phyloP scores from a whole-genome alignment of 352 stramenopile species.

The Pythium pyrilobum region DNA sequence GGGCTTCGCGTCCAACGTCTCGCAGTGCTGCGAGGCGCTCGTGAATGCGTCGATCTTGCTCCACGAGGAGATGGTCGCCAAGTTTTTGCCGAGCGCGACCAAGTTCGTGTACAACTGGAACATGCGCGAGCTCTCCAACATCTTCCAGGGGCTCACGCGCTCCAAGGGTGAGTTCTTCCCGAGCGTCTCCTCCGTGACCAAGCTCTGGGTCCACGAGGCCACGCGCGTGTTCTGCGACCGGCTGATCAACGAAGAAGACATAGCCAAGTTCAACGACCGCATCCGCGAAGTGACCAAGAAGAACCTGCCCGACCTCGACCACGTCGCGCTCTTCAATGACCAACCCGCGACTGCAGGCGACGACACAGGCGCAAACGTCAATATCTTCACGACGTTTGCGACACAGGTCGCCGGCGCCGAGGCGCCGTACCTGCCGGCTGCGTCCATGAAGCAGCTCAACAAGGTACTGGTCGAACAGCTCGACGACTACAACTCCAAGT shows the following conservation, averaged over 20 bases:
- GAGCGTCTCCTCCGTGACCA: constrained; percentile 75
- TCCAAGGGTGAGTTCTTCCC: constrained; percentile 93
- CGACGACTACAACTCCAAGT: constrained; percentile 96
- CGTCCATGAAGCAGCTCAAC: constrained; percentile 81
- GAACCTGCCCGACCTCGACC: constrained; percentile 81
- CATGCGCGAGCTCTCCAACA: constrained; percentile 95
- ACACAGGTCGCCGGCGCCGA: constrained; percentile 59
- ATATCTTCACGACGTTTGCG: constrained; percentile 96
- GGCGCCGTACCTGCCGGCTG: constrained; percentile 67
- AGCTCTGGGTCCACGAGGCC: constrained; percentile 95
- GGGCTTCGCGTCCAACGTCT: constrained; percentile 51
- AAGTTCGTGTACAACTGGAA: constrained; percentile 99
- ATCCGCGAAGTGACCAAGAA: constrained; percentile 94
- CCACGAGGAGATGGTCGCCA: constrained; percentile 91
- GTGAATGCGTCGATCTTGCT: constrained; percentile 89
- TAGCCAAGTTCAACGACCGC: constrained; percentile 89
- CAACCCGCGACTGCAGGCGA: constrained; percentile 20
- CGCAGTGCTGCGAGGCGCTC: constrained; percentile 77
- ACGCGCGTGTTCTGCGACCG: constrained; percentile 97
- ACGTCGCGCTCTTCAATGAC: constrained; percentile 81
- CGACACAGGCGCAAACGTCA: constrained; percentile 43
- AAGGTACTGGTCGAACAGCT: constrained; percentile 92
- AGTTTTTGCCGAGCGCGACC: constrained; percentile 94
- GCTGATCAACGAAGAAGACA: constrained; percentile 94
- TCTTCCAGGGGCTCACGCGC: constrained; percentile 93